Evolutionary conservation across 2,329 filamentous ascomycete genomes (phyloP).

Genomic region (Tolypocladium ovalisporum): DNA sequence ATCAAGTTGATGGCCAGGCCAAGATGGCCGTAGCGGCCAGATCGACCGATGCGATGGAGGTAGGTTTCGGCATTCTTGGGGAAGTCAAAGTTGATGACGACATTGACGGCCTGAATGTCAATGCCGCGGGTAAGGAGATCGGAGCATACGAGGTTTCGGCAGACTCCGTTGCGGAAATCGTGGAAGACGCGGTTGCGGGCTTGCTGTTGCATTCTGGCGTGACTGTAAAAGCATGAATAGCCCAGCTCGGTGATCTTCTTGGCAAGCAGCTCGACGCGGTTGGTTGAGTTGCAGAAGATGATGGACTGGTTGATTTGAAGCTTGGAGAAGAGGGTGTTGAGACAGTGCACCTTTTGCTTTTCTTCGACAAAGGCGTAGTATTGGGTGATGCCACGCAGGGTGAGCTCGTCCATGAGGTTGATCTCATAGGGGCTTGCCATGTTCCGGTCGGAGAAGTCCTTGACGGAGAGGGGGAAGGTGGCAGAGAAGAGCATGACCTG

Average conservation of each 20-base stretch:
- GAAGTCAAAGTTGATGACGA: slow-evolving; percentile 99
- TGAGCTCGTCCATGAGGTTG: slow-evolving; percentile 98
- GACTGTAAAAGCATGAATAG: slow-evolving; percentile 99
- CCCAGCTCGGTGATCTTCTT: slow-evolving; percentile 99
- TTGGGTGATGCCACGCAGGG: slow-evolving; percentile 93
- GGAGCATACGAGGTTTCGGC: slow-evolving; percentile 95
- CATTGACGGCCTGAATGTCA: slow-evolving; percentile 97
- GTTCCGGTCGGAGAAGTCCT: slow-evolving; percentile 97
- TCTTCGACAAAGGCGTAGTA: slow-evolving; percentile 99
- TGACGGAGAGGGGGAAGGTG: slow-evolving; percentile 93
- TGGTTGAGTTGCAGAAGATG: slow-evolving; percentile 99
- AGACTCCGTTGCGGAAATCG: slow-evolving; percentile 96
- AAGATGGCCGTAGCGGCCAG: slow-evolving; percentile 91
- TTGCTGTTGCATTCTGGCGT: slow-evolving; percentile 94
- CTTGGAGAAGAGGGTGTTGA: slow-evolving; percentile 98
- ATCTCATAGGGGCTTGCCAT: slow-evolving; percentile 96
- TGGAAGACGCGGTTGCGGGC: slow-evolving; percentile 98
- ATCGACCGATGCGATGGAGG: slow-evolving; percentile 94
- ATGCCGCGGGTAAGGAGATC: slow-evolving; percentile 97
- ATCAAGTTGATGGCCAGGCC: slow-evolving; percentile 98
- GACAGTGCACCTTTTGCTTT: slow-evolving; percentile 97
- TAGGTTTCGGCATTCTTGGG: slow-evolving; percentile 99
- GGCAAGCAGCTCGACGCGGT: slow-evolving; percentile 90
- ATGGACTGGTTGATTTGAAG: slow-evolving; percentile 99
- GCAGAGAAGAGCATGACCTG: slow-evolving; percentile 99